Evolutionary conservation across 345 rosid species (phyloP).

Genomic region (Punica granatum): DNA sequence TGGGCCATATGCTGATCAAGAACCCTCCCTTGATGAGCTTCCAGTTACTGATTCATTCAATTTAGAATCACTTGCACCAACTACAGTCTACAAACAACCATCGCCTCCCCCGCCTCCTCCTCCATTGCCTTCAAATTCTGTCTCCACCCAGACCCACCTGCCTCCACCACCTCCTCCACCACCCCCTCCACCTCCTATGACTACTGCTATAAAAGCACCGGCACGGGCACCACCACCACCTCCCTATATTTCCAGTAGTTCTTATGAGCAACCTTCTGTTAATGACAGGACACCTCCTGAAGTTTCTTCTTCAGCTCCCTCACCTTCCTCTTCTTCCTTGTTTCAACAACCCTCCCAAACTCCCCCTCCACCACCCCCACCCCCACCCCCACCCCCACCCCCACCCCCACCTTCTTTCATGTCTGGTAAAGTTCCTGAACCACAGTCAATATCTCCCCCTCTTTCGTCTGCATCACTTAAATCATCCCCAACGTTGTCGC

Average conservation of each 20-base stretch:
- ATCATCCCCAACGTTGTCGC: conserved; percentile 3
- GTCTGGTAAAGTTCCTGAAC: conserved; percentile 13
- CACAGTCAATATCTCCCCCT: conserved; percentile 5
- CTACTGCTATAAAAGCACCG: conserved; percentile 5
- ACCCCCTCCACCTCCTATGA: conserved; percentile 11
- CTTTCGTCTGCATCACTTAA: conserved; percentile 1
- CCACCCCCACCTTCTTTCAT: conserved; percentile 4
- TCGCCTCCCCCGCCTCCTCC: conserved; percentile 22
- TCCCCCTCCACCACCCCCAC: no score
- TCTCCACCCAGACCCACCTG: neutral
- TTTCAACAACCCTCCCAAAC: neutral
- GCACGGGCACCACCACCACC: conserved; percentile 13
- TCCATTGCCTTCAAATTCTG: conserved; percentile 13
- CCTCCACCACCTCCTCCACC: conserved; percentile 7
- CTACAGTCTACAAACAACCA: conserved; percentile 7
- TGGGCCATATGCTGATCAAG: conserved; percentile 24
- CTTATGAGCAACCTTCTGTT: conserved; percentile 12
- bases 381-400: neutral
- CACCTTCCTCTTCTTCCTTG: conserved; percentile 3
- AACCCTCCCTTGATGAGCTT: conserved; percentile 21
- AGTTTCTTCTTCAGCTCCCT: conserved; percentile 14
- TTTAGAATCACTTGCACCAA: conserved; percentile 17
- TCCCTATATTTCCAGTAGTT: conserved; percentile 17
- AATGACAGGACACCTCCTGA: conserved; percentile 1
- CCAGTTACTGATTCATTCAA: conserved; percentile 20